Evolutionary conservation across 768 basidiomycete genomes (phyloP).

Genomic region (Pulveroboletus sp.): DNA sequence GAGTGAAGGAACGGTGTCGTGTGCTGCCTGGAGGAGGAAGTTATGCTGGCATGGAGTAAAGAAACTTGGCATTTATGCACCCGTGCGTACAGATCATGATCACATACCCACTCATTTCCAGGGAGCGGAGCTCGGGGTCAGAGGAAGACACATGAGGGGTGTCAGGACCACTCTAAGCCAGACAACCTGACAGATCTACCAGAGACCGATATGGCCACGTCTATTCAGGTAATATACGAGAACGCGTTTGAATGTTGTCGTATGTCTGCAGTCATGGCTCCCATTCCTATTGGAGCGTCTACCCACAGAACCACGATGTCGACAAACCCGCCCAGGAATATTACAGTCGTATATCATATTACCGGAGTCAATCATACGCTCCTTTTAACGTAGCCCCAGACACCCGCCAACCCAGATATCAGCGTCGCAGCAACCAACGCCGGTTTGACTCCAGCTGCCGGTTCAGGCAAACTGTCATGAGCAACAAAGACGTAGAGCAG

Average conservation of each 20-base stretch:
- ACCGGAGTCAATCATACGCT: constrained; percentile 60
- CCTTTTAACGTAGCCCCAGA: constrained; percentile 94
- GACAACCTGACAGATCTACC: constrained; percentile 33
- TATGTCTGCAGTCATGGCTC: constrained; percentile 18
- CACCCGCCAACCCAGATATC: constrained; percentile 84
- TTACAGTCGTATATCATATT: constrained; percentile 37
- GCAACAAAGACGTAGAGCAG: constrained; percentile 32
- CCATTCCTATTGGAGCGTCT: constrained; percentile 29
- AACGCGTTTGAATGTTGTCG: constrained; percentile 28
- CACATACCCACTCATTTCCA: constrained; percentile 37
- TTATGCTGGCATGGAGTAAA: constrained; percentile 30
- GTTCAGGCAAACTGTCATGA: constrained; percentile 31
- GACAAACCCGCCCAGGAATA: constrained; percentile 40
- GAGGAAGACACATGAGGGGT: constrained; percentile 35
- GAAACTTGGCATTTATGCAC: constrained; percentile 35
- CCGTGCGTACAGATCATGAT: constrained; percentile 33
- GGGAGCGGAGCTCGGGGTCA: constrained; percentile 38
- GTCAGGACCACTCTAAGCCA: constrained; percentile 32
- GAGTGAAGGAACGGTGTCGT: constrained; percentile 19
- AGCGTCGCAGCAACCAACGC: constrained; percentile 85
- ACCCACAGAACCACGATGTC: constrained; percentile 10
- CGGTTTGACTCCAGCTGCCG: constrained; percentile 84
- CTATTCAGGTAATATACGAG: constrained; percentile 29
- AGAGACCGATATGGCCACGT: constrained; percentile 31
- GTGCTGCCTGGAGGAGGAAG: constrained; percentile 23